These are phyloP conservation scores for Aspergillus clavatus DNA, from an alignment of 2,329 filamentous ascomycete species.

Conservation along the genomic window DNA sequence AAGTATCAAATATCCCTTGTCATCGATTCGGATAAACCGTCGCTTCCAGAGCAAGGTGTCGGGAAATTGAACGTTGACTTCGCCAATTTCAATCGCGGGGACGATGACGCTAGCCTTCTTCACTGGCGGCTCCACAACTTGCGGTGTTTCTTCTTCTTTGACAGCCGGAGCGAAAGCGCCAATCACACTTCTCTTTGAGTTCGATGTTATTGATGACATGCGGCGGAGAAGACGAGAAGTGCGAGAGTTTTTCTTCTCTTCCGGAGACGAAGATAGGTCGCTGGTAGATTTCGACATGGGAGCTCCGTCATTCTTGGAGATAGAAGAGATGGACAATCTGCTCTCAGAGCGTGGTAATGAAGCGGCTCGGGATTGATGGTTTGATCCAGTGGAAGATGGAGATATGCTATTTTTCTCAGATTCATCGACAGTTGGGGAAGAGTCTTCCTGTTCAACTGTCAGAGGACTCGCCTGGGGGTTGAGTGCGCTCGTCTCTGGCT, in stretches of 20 bases:
- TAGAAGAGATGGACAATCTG: slow-evolving; percentile 37
- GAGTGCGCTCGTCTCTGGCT: slow-evolving; percentile 30
- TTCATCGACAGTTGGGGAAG: slow-evolving; percentile 19
- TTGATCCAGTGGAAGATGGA: slow-evolving; percentile 38
- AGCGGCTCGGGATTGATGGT: slow-evolving; percentile 35
- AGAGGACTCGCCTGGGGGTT: slow-evolving; percentile 54
- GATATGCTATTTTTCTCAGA: slow-evolving; percentile 36
- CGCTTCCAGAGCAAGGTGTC: slow-evolving; percentile 96
- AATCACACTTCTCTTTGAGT: slow-evolving; percentile 47
- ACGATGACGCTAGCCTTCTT: slow-evolving; percentile 24
- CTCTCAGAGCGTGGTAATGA: slow-evolving; percentile 36
- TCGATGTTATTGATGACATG: slow-evolving; percentile 57
- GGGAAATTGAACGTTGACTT: slow-evolving; percentile 95
- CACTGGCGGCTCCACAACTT: slow-evolving; percentile 23
- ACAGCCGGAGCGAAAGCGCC: slow-evolving; percentile 32
- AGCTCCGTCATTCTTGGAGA: slow-evolving; percentile 34
- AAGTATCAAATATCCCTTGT: slow-evolving; percentile 75
- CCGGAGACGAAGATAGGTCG: slow-evolving; percentile 33
- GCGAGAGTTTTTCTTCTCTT: slow-evolving; percentile 52
- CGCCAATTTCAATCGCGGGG: slow-evolving; percentile 67
- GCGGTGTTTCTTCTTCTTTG: slow-evolving; percentile 33
- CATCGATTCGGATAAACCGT: slow-evolving; percentile 79
- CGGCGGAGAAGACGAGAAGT: slow-evolving; percentile 61
- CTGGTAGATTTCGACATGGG: slow-evolving; percentile 25
- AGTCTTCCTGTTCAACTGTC: slow-evolving; percentile 61